Percentiles rank a stretch among this genome's conserved stretches.
These are phyloP conservation scores for Catharanthus roseus DNA, from an alignment of 257 asterid species.

Conservation along the genomic window DNA sequence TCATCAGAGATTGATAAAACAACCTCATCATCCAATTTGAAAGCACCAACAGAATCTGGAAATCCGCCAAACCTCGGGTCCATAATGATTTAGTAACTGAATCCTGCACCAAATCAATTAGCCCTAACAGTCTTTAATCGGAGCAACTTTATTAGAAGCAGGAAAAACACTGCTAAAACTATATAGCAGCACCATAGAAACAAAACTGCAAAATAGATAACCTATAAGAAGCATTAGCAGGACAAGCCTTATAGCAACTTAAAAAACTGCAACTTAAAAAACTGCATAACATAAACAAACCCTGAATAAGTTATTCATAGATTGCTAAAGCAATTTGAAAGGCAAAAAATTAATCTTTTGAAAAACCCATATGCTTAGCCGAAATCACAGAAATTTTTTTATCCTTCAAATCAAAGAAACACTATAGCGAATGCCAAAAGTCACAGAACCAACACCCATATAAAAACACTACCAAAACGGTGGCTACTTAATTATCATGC, in stretches of 20 bases:
- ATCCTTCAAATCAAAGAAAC: background rate
- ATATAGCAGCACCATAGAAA: background rate
- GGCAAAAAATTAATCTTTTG: background rate
- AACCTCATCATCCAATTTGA: slow-evolving; percentile 31
- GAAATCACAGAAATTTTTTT: background rate
- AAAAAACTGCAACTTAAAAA: background rate
- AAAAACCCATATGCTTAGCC: background rate
- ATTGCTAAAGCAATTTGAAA: background rate
- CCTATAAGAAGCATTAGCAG: background rate
- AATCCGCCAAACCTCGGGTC: slow-evolving; percentile 41
- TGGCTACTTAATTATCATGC: background rate
- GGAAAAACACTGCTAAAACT: background rate
- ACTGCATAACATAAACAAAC: background rate
- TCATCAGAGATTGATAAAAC: slow-evolving; percentile 38
- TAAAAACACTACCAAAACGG: background rate
- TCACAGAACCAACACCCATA: background rate
- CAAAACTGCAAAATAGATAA: background rate
- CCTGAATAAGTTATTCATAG: background rate
- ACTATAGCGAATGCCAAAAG: background rate
- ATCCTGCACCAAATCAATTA: slow-evolving; percentile 18
- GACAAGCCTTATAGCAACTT: background rate
- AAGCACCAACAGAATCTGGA: slow-evolving; percentile 29
- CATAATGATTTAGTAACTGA: slow-evolving; percentile 34
- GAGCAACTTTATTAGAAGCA: background rate
- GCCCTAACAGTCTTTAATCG: background rate